Evolutionary conservation across 345 rosid genomes (phyloP).

Genomic region (Melaleuca quinquenervia): DNA sequence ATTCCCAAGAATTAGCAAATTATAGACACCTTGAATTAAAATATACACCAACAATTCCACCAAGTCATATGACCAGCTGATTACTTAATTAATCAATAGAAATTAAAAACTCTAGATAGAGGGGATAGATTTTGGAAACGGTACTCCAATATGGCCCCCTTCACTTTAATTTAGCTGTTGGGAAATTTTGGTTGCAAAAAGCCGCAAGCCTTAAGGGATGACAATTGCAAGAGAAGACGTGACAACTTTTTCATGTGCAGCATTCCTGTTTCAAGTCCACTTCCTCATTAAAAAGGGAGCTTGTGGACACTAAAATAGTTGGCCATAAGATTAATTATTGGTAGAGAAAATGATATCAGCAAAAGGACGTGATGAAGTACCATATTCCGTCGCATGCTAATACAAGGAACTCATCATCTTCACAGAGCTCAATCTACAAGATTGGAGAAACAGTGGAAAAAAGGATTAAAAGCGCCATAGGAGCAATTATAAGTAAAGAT

Average conservation of each 20-base stretch:
- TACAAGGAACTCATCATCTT: constrained; percentile 86
- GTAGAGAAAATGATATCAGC: neutral
- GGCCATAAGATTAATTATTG: neutral
- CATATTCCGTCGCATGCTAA: constrained; percentile 97
- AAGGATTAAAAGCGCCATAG: neutral
- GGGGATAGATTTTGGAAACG: neutral
- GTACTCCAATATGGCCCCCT: neutral
- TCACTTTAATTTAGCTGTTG: neutral
- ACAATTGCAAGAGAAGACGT: neutral
- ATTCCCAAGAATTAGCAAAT: neutral
- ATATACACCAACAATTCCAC: neutral
- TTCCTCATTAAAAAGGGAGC: neutral
- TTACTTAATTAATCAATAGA: too few relatives aligned
- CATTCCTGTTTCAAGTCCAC: neutral
- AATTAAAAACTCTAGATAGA: neutral
- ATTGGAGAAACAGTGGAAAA: neutral
- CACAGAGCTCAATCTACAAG: constrained; percentile 77
- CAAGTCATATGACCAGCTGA: neutral
- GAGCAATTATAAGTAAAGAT: neutral
- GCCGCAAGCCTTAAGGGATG: neutral
- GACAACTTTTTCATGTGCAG: neutral
- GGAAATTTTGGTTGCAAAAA: neutral
- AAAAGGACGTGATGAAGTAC: constrained; percentile 10
- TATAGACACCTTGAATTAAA: neutral
- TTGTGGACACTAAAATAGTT: neutral